Evolutionary conservation across 208 protist genomes (phyloP).

Genomic region (Giardia duodenalis): DNA sequence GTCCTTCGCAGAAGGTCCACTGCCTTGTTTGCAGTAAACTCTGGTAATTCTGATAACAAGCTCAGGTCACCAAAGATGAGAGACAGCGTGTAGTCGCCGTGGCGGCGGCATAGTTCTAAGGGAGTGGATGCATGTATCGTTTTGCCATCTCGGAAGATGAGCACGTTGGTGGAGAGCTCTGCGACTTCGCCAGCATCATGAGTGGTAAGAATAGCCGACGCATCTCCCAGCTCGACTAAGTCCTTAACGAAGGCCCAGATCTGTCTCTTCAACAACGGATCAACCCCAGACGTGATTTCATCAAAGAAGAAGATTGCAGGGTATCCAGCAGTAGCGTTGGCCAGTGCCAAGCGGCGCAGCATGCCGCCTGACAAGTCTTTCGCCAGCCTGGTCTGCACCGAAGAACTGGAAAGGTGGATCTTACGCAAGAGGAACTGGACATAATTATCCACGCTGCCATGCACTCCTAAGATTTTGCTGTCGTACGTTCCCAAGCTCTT

Average conservation of each 20-base stretch:
- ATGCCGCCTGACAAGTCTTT: conserved; percentile 17
- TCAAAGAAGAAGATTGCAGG: conserved; percentile 19
- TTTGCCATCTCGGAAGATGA: neutral
- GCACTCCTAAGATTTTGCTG: neutral
- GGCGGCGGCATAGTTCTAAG: neutral
- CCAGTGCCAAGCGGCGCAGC: neutral
- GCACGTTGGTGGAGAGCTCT: neutral
- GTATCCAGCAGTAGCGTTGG: neutral
- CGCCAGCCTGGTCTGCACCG: neutral
- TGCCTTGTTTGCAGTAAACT: neutral
- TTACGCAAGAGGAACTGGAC: neutral
- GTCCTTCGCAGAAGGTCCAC: neutral
- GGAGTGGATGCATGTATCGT: neutral
- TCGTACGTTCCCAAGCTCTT: neutral
- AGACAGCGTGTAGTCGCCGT: neutral
- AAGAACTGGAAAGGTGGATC: neutral
- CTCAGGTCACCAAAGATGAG: neutral
- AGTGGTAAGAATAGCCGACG: neutral
- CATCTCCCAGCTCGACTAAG: neutral
- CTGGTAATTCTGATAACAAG: too few species aligned
- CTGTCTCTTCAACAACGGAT: conserved; percentile 14
- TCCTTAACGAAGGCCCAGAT: conserved; percentile 20
- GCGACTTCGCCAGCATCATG: neutral
- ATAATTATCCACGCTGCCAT: neutral
- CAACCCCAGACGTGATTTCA: conserved; percentile 21